phyloP scores from a whole-genome alignment of 768 basidiomycete species.

The Suillus luteus region DNA sequence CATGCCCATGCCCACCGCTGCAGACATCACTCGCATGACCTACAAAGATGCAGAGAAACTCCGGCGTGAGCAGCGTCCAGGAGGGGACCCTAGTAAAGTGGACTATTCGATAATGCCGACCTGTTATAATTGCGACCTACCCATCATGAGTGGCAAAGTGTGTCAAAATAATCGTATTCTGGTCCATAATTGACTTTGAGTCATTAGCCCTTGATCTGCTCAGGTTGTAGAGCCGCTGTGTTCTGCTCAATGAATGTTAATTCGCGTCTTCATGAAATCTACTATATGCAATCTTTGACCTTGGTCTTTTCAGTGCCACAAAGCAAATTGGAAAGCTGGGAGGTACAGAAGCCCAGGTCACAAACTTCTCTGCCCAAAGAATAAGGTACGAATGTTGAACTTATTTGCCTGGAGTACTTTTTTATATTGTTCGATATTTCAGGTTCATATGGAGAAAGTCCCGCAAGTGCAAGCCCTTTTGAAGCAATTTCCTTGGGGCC shows the following conservation, averaged over 20 bases:
- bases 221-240: conserved; percentile 29
- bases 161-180: neutral
- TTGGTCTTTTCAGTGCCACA: conserved; percentile 33
- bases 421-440: neutral
- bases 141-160: conserved; percentile 25
- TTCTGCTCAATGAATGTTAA: conserved; percentile 34
- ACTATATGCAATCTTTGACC: neutral
- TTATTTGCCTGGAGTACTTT: neutral
- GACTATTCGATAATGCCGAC: conserved; percentile 26
- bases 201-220: conserved; percentile 29
- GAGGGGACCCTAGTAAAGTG: conserved; percentile 31
- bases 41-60: conserved; percentile 31
- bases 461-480: conserved; percentile 35
- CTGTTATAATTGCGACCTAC: conserved; percentile 26
- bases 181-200: neutral
- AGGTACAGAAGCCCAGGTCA: conserved; percentile 32
- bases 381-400: conserved; percentile 28
- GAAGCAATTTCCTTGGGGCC: conserved; percentile 45
- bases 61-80: conserved; percentile 28
- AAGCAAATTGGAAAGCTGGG: conserved; percentile 36
- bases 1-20: conserved; percentile 25
- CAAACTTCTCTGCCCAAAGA: conserved; percentile 36
- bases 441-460: conserved; percentile 42
- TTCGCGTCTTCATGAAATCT: neutral
- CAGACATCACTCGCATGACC: conserved; percentile 28